A percentile compares a stretch with the other conserved stretches of the same genome.
phyloP scores from a whole-genome alignment of 2,329 filamentous ascomycete species.

The Colletotrichum higginsianum region DNA sequence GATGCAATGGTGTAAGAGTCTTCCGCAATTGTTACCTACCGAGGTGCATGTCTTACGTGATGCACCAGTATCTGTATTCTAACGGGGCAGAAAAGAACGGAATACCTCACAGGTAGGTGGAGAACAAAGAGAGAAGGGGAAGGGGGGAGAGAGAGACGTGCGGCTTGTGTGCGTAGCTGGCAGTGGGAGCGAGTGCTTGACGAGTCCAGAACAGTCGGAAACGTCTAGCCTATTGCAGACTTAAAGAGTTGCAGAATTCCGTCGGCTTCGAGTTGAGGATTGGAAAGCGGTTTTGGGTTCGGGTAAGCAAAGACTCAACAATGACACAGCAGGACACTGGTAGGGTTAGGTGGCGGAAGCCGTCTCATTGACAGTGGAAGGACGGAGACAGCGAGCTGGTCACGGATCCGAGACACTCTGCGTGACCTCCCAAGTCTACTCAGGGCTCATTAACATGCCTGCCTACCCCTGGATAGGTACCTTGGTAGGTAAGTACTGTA shows the following conservation, averaged over 20 bases:
- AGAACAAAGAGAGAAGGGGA: background rate
- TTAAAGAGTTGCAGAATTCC: constrained; percentile 16
- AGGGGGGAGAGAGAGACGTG: constrained; percentile 1
- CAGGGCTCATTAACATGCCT: background rate
- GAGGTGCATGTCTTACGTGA: constrained; percentile 11
- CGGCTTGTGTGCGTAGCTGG: constrained; percentile 14
- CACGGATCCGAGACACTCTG: constrained; percentile 42
- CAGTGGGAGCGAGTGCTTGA: constrained; percentile 22
- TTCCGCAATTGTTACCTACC: background rate
- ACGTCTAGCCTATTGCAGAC: constrained; percentile 18
- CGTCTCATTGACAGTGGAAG: background rate
- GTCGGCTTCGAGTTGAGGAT: constrained; percentile 15
- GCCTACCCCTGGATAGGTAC: background rate
- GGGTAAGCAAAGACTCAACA: constrained; percentile 7
- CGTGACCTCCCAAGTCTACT: constrained; percentile 31
- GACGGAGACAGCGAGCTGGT: constrained; percentile 33
- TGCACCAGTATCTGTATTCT: background rate
- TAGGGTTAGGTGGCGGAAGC: constrained; percentile 9
- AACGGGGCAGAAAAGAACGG: background rate
- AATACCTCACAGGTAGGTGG: no score
- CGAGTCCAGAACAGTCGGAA: constrained; percentile 21
- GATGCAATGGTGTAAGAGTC: background rate
- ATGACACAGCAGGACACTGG: constrained; percentile 6
- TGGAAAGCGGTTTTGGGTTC: constrained; percentile 2
- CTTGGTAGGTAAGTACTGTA: background rate